phyloP scores from a whole-genome alignment of 2,329 filamentous ascomycete genomes.

The Aureobasidium sp. region DNA sequence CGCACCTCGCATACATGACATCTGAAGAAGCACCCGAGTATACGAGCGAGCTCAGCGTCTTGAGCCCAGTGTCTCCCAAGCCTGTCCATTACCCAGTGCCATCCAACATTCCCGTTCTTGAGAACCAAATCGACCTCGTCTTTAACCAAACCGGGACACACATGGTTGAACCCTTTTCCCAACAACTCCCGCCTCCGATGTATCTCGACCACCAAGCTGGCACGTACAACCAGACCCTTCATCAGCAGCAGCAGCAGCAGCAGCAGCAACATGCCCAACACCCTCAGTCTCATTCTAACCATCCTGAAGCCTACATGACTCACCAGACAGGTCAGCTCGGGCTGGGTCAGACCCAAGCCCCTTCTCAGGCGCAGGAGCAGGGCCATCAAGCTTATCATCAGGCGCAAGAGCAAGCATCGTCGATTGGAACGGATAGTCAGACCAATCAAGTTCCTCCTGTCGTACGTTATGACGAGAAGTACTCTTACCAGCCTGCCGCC shows the following conservation, averaged over 20 bases:
- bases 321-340: background rate
- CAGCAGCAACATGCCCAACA: background rate
- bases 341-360: background rate
- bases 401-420: conserved; percentile 8
- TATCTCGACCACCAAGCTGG: background rate
- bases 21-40: conserved; percentile 50
- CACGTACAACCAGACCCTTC: background rate
- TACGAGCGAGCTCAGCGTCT: conserved; percentile 47
- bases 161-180: background rate
- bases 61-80: conserved; percentile 63
- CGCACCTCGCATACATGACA: conserved; percentile 29
- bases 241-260: background rate
- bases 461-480: conserved; percentile 8
- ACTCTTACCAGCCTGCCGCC: conserved; percentile 2
- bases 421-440: conserved; percentile 8
- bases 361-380: background rate
- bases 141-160: conserved; percentile 51
- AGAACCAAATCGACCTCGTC: conserved; percentile 62
- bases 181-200: conserved; percentile 2
- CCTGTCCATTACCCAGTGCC: conserved; percentile 60
- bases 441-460: conserved; percentile 7
- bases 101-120: conserved; percentile 59
- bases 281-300: background rate
- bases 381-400: conserved; percentile 7
- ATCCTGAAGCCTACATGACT: conserved; percentile 1